Percentiles rank a stretch among this genome's conserved stretches.
Evolutionary conservation across 495 filamentous ascomycete genomes (phyloP).

Genomic region (Talaromyces ruber): DNA sequence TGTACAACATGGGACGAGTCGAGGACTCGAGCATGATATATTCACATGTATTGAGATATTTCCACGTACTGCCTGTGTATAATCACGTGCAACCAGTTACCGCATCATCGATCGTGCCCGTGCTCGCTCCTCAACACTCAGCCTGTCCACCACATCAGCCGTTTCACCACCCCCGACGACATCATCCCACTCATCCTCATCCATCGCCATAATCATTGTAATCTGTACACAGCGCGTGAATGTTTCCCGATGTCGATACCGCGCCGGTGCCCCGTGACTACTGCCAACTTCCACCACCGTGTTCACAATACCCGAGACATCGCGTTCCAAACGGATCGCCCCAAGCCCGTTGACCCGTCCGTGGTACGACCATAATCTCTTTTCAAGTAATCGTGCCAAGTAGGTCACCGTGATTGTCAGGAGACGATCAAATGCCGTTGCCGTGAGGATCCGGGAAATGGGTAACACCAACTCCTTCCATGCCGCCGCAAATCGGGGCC

Average conservation of each 20-base stretch:
- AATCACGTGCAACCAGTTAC: neutral
- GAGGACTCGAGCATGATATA: neutral
- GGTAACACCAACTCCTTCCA: slow-evolving; percentile 84
- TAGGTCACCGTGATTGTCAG: slow-evolving; percentile 64
- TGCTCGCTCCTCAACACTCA: slow-evolving; percentile 54
- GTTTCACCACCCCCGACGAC: slow-evolving; percentile 35
- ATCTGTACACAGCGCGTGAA: slow-evolving; percentile 81
- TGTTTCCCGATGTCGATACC: slow-evolving; percentile 69
- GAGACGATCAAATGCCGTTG: slow-evolving; percentile 58
- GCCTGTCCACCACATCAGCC: slow-evolving; percentile 33
- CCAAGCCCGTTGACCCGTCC: slow-evolving; percentile 76
- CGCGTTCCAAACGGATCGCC: slow-evolving; percentile 79
- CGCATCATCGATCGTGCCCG: slow-evolving; percentile 54
- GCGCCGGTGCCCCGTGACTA: slow-evolving; percentile 21
- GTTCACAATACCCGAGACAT: slow-evolving; percentile 70
- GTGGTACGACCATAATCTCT: slow-evolving; percentile 78
- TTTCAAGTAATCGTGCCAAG: slow-evolving; percentile 73
- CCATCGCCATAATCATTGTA: slow-evolving; percentile 86
- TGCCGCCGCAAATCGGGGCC: slow-evolving; percentile 63
- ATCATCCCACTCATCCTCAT: slow-evolving; percentile 96
- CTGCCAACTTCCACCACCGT: slow-evolving; percentile 62
- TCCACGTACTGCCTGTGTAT: neutral
- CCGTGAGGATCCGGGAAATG: slow-evolving; percentile 75
- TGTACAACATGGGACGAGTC: neutral
- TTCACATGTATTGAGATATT: neutral